These are phyloP conservation scores for Pestalotiopsis fici DNA, from an alignment of 2,329 filamentous ascomycete species.

Conservation along the genomic window DNA sequence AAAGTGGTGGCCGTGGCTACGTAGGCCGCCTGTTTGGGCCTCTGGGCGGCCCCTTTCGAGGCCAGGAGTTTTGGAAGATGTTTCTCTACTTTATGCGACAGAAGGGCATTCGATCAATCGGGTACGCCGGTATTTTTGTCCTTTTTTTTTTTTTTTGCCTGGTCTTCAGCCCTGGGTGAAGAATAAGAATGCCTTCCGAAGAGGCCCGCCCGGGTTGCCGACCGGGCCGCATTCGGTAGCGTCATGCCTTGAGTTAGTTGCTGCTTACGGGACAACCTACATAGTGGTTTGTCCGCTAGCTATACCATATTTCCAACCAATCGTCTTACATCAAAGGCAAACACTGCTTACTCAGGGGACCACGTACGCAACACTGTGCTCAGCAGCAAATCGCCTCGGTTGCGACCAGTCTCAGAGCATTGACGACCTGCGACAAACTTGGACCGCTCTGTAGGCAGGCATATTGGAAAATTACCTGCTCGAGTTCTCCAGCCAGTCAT, in stretches of 20 bases:
- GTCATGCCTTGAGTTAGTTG: too few relatives aligned
- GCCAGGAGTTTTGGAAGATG: not conserved
- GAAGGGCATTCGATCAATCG: not conserved
- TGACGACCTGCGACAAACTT: too few relatives aligned
- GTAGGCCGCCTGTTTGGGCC: not conserved
- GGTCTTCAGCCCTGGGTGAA: not conserved
- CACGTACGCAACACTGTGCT: not conserved
- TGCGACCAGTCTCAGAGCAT: too few relatives aligned
- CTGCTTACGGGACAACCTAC: not conserved
- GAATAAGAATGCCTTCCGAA: conserved; percentile 5
- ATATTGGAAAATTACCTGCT: not conserved
- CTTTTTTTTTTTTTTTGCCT: not conserved
- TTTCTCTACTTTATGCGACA: not conserved
- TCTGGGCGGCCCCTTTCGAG: not conserved
- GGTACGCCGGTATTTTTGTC: not conserved
- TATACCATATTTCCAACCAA: not conserved
- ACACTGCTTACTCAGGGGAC: too few relatives aligned
- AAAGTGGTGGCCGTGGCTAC: not conserved
- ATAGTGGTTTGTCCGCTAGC: not conserved
- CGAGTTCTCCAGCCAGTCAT: not conserved
- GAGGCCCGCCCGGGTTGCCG: conserved; percentile 1
- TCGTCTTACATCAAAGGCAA: not conserved
- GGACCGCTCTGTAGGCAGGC: not conserved
- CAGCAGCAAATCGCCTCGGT: too few relatives aligned
- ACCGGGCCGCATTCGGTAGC: conserved; percentile 1